Evolutionary conservation across 163 green algal species (phyloP), one percentile per base, ranked within the genome.

Genomic region (Prototheca wickerhamii): DNA sequence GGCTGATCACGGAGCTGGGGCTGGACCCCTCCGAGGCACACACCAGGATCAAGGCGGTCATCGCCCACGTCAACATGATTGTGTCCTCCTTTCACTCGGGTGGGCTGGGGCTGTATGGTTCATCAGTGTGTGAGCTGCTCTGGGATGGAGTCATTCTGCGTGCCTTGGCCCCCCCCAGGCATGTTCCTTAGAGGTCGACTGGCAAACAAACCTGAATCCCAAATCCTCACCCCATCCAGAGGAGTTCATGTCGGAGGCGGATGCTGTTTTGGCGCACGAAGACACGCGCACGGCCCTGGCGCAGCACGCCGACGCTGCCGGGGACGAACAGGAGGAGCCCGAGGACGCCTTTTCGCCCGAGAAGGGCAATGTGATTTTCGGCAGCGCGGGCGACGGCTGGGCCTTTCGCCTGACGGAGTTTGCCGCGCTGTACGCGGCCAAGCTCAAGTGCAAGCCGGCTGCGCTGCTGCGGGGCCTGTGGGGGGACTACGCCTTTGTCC

Each of bases 41-140:
- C 64, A 64, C 84, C 30, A 77, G 91, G 12, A 69, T 93, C n/a
- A 59, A 72, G 25, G 72, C 69, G 44, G 93, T 98, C 51, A 71
- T 98, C 17, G 78, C 78, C 3, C 88, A 98, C 62, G 89, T 90
- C 53, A 98, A 98, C 84, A 94, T 93, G 85, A 82, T 97, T 37
- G 82, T 96, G 55, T 86, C 65, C 30, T 81, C 76, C 18, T 96
- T 97, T 75, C 67, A 82, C 35, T 92, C 80, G 17, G 64, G 61
- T 23, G 40, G 59, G 57, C 61, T 44, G 56, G 40, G n/a, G n/a
- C n/a, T n/a, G n/a, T n/a, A n/a, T n/a, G n/a, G n/a, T n/a, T n/a
- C n/a, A n/a, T n/a, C n/a, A n/a, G n/a, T n/a, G n/a, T n/a, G n/a
- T n/a, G n/a, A n/a, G n/a, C n/a, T n/a, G n/a, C n/a, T n/a, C n/a